Base-by-base conservation (phyloP, 768 basidiomycete species). In the Tephrocybe rancida region DNA sequence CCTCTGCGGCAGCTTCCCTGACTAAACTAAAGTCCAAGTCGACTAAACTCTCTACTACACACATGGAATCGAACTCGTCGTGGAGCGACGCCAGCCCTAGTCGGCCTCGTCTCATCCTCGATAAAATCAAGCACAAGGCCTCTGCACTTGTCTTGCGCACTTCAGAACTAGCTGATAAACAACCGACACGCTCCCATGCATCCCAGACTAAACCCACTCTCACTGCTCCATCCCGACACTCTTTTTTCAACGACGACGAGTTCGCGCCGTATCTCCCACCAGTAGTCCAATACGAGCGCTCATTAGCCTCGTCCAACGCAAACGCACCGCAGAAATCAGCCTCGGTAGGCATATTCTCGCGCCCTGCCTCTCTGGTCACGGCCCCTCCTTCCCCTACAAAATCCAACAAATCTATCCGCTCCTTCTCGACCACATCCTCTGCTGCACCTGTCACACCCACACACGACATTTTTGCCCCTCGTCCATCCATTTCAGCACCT, bases 61-160 rank as follows among this genome's bases (percentile, higher is more conserved):
- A 6, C 7, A 7, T 13, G 13, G 30, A 6, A 32, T 8, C 19
- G 26, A 32, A n/a, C 24, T 43, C 30, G 10, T 35, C 46, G 24
- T 51, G 55, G 44, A 26, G 34, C 1, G 48, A 43, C 30, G 30
- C 30, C n/a, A 14, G 49, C 14, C 59, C 54, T 8, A 50, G 48
- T 30, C 56, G 57, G n/a, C 54, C 62, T 0, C 60, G 62, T 19
- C 57, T 53, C 16, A 42, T 63, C 1, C 41, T 63, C 9, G 46
- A 62, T 41, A 64, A 57, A 39, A 54, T 58, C 34, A 60, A 59
- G 37, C 61, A 53, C 37, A 59, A 62, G 41, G 62, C 62, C 3
- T 62, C 61, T 14, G 56, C 61, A 3, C 50, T 60, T 2, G 56
- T 57, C 10, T n/a, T 56, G 16, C 56, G 56, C 16, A 22, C 38